Conservation (phyloP, 768 basidiomycete genomes). For the Suillus subalutaceus region DNA sequence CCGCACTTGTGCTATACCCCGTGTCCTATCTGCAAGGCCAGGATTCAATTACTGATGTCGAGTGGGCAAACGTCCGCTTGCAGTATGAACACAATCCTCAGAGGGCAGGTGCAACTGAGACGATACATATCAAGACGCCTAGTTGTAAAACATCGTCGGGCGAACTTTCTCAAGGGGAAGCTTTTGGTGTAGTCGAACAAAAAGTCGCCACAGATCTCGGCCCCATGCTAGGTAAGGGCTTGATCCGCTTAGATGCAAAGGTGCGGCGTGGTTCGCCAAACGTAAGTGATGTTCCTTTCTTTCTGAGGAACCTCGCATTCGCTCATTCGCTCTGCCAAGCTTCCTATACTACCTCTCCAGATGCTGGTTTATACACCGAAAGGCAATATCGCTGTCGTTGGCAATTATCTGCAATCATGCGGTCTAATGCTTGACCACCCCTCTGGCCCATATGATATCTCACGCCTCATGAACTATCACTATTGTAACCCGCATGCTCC, state of each 20-base stretch:
- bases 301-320: constrained; percentile 22
- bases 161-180: constrained; percentile 60
- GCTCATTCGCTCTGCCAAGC: constrained; percentile 42
- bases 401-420: constrained; percentile 69
- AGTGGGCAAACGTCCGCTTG: constrained; percentile 72
- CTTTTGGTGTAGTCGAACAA: constrained; percentile 85
- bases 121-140: constrained; percentile 78
- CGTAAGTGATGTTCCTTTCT: constrained; percentile 40
- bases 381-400: constrained; percentile 85
- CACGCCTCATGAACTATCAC: constrained; percentile 59
- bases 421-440: constrained; percentile 84
- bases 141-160: constrained; percentile 51
- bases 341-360: constrained; percentile 81
- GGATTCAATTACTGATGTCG: constrained; percentile 47
- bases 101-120: constrained; percentile 60
- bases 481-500: constrained; percentile 93
- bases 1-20: constrained; percentile 85
- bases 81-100: constrained; percentile 69
- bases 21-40: constrained; percentile 62
- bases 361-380: constrained; percentile 94
- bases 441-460: constrained; percentile 61
- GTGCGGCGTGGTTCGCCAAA: constrained; percentile 64
- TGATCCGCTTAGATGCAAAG: constrained; percentile 80
- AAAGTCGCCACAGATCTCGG: constrained; percentile 79
- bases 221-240: constrained; percentile 82